phyloP scores from a whole-genome alignment of 225 moss, liverwort and hornwort species.

The Marchantia paleacea region DNA sequence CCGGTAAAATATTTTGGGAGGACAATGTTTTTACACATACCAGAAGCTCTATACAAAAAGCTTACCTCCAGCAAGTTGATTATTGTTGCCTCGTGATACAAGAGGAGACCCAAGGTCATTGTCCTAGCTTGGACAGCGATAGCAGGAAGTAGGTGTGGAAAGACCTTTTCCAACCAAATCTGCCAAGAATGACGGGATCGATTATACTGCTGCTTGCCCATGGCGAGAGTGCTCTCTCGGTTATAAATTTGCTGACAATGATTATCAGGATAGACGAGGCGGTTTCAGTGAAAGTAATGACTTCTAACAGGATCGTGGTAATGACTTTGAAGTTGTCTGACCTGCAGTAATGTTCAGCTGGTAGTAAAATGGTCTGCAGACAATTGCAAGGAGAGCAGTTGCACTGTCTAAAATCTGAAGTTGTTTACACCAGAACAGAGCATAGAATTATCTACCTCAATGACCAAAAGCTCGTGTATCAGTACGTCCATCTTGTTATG shows the following conservation, averaged over 20 bases:
- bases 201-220: no score
- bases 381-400: no score
- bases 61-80: conserved; percentile 84
- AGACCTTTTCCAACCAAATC: conserved; percentile 83
- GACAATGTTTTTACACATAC: no score
- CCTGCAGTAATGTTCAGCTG: no score
- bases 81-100: conserved; percentile 83
- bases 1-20: no score
- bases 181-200: conserved; percentile 20
- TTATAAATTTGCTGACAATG: no score
- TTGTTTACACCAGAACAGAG: background rate
- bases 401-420: background rate
- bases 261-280: no score
- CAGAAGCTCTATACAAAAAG: background rate
- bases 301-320: no score
- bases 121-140: conserved; percentile 53
- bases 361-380: no score
- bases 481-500: conserved; percentile 77
- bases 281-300: no score
- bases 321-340: no score
- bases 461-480: conserved; percentile 77
- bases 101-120: conserved; percentile 66
- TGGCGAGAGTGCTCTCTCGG: no score
- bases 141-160: conserved; percentile 47
- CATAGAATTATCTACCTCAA: conserved; percentile 50